Evolutionary conservation across 768 basidiomycete species (phyloP).

Genomic region (Suillus plorans): DNA sequence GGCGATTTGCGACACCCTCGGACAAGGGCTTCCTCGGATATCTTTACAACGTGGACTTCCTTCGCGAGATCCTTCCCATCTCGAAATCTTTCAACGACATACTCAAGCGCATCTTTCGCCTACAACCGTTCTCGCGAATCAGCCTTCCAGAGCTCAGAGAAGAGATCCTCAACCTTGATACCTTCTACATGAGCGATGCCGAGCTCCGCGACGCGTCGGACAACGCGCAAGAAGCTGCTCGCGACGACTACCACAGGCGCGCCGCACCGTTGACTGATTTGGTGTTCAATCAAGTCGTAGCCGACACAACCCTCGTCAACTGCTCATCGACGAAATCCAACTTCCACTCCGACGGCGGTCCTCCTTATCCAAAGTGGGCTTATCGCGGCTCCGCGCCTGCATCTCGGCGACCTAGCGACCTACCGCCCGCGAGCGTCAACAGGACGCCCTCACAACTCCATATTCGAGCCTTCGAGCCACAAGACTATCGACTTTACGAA

Average conservation of each 20-base stretch:
- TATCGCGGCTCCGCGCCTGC: background rate
- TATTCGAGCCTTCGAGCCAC: background rate
- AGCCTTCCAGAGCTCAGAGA: constrained; percentile 59
- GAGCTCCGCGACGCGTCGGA: constrained; percentile 38
- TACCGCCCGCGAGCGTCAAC: background rate
- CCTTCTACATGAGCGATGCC: constrained; percentile 59
- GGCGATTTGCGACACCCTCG: constrained; percentile 64
- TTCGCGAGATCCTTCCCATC: constrained; percentile 71
- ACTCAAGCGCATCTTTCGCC: constrained; percentile 70
- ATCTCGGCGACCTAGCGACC: background rate
- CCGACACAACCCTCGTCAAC: constrained; percentile 3
- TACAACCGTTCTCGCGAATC: constrained; percentile 62
- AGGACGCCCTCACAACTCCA: background rate
- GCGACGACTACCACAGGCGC: background rate
- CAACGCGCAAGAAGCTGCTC: constrained; percentile 6
- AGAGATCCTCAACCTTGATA: constrained; percentile 53
- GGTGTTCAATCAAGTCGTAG: constrained; percentile 1
- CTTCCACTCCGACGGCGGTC: constrained; percentile 3
- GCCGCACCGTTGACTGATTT: background rate
- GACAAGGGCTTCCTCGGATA: constrained; percentile 71
- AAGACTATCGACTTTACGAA: constrained; percentile 1
- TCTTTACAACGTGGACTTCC: constrained; percentile 60
- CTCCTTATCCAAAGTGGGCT: constrained; percentile 1
- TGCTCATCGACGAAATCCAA: background rate
- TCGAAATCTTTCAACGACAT: constrained; percentile 63